Evolutionary conservation across 2,329 filamentous ascomycete species (phyloP), one percentile per base, ranked within the genome.

Genomic region (Xylariomycetidae sp.): DNA sequence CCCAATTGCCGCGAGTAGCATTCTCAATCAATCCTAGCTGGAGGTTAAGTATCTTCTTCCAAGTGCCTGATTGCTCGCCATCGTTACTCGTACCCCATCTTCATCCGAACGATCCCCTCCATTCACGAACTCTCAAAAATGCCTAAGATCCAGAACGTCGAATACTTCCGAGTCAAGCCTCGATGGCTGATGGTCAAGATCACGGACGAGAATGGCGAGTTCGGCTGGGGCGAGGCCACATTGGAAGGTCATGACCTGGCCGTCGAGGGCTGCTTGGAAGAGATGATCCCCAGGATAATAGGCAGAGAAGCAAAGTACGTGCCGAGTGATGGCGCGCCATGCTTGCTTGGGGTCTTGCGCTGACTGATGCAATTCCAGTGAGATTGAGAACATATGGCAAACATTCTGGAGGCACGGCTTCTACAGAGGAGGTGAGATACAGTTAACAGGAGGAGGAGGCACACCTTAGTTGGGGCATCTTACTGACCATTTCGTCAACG

Each of bases 351-450:
- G n/a, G 6, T 19, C 16, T 27, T 13, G 4, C 3, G 14, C 15
- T 13, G n/a, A 11, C 16, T n/a, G 10, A 11, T 6, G 25, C 12
- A 13, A 6, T 12, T 16, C 6, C 28, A 85, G 80, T 51, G 77
- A 87, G 30, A 88, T 89, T 43, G 85, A 89, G 53, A 80, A 87
- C 42, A 82, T 89, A 37, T 89, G 85, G 85, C 84, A 88, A 54
- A 70, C 73, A 43, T 74, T 76, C 16, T 88, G 80, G 74, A 72
- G 85, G 26, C 65, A 74, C 26, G 76, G 77, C 0, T 90, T 89
- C 57, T 89, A 89, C 57, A 70, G 85, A 17, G 85, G 85, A 3
- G 85, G n/a, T n/a, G n/a, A n/a, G n/a, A n/a, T n/a, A n/a, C n/a
- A n/a, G n/a, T n/a, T n/a, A n/a, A n/a, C n/a, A n/a, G n/a, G n/a